These are phyloP conservation scores for Bipolaris cookei DNA, from an alignment of 2,329 filamentous ascomycete species.

Conservation along the genomic window DNA sequence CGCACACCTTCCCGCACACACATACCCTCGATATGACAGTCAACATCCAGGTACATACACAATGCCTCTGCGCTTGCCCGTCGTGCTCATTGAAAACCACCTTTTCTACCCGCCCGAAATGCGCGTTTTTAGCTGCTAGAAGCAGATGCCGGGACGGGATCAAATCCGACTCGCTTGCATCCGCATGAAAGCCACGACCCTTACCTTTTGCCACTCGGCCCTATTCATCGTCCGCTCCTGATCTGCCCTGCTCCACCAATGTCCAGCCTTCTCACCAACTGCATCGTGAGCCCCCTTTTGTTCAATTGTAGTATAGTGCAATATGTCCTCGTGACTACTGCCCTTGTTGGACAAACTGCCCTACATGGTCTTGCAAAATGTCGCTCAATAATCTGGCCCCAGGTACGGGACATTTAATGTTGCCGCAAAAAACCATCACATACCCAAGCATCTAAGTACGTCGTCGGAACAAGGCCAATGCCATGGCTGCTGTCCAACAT, in stretches of 20 bases:
- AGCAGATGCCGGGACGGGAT: conserved; percentile 17
- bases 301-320: conserved; percentile 7
- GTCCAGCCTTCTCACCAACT: conserved; percentile 7
- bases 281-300: conserved; percentile 16
- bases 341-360: not conserved
- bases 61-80: conserved; percentile 10
- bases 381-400: not conserved
- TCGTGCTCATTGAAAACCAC: conserved; percentile 22
- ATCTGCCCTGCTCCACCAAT: conserved; percentile 13
- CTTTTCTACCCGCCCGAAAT: conserved; percentile 15
- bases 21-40: conserved; percentile 5
- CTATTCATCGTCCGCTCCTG: conserved; percentile 13
- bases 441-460: not conserved
- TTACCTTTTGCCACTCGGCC: conserved; percentile 22
- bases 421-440: not conserved
- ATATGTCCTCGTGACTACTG: not conserved
- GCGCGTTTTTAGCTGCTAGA: conserved; percentile 4
- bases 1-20: not conserved
- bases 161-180: conserved; percentile 26
- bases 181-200: conserved; percentile 22
- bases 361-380: not conserved
- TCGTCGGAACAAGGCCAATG: conserved; percentile 18
- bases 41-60: not conserved
- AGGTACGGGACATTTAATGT: conserved; percentile 4
- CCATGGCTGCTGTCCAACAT: conserved; percentile 17